These are phyloP conservation scores for Dictyostelium firmibasis DNA, from an alignment of 78 protist species.

Conservation along the genomic window DNA sequence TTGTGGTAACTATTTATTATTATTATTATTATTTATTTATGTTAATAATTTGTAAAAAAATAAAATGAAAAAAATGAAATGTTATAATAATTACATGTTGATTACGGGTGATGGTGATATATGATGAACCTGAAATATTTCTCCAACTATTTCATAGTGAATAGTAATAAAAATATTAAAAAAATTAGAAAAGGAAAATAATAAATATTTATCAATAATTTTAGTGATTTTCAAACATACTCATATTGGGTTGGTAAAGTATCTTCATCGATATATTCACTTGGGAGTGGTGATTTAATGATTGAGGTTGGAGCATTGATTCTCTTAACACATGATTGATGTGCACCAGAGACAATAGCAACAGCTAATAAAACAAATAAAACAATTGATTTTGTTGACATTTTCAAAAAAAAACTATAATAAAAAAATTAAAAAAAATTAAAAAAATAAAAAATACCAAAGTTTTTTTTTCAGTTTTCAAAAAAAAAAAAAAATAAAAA, in stretches of 20 bases:
- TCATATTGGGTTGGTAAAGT: conserved; percentile 29
- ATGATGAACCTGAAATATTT: conserved; percentile 25
- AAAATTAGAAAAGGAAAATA: not conserved
- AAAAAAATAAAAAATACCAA: not conserved
- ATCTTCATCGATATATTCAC: not conserved
- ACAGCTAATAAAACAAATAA: conserved; percentile 18
- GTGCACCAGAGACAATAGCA: not conserved
- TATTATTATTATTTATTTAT: no score
- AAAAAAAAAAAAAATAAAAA: no score
- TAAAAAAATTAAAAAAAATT: not conserved
- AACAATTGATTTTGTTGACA: not conserved
- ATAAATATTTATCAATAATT: not conserved
- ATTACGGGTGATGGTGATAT: conserved; percentile 32
- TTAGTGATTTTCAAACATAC: not conserved
- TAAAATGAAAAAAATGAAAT: not conserved
- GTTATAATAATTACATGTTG: conserved; percentile 28
- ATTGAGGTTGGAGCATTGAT: not conserved
- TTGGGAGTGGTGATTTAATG: conserved; percentile 50
- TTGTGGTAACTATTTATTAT: conserved; percentile 38
- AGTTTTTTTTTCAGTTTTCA: no score
- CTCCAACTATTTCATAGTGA: conserved; percentile 27
- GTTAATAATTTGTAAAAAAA: not conserved
- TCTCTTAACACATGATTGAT: conserved; percentile 61
- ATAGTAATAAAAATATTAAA: not conserved
- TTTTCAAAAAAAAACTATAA: not conserved